These are phyloP conservation scores for Pseudogymnoascus pannorum DNA, from an alignment of 2,329 filamentous ascomycete genomes.

Conservation along the genomic window DNA sequence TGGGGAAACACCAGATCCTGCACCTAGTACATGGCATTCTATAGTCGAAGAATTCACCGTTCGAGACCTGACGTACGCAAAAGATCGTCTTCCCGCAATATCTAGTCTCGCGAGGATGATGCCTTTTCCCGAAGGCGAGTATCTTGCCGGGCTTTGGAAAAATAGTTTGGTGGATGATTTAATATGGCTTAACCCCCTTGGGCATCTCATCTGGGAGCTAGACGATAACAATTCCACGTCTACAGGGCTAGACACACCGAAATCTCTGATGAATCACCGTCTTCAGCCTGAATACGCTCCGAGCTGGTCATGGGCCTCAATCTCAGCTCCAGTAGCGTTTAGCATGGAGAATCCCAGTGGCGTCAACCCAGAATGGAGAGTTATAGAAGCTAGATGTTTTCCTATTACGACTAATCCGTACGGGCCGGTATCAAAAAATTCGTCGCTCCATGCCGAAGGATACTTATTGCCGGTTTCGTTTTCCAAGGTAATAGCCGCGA, in stretches of 20 bases:
- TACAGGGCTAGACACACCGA: not conserved
- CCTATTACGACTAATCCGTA: not conserved
- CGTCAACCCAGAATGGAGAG: not conserved
- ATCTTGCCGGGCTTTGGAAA: constrained; percentile 22
- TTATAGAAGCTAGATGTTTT: not conserved
- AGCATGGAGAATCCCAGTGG: not conserved
- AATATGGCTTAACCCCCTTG: constrained; percentile 13
- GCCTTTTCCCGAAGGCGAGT: constrained; percentile 11
- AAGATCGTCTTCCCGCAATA: constrained; percentile 25
- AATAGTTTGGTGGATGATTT: constrained; percentile 18
- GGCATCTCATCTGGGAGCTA: not conserved
- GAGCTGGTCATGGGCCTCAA: not conserved
- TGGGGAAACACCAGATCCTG: not conserved
- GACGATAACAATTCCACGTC: not conserved
- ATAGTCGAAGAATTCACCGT: constrained; percentile 19
- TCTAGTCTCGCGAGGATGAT: constrained; percentile 22
- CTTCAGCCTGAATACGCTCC: not conserved
- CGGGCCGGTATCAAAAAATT: not conserved
- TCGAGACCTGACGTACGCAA: constrained; percentile 20
- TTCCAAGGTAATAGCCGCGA: not conserved
- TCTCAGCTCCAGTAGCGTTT: not conserved
- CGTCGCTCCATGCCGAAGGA: not conserved
- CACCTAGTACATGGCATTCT: constrained; percentile 10
- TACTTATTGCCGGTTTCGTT: not conserved
- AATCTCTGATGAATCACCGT: not conserved